phyloP scores from a whole-genome alignment of 352 stramenopile species.

The Globisporangium okanoganense region DNA sequence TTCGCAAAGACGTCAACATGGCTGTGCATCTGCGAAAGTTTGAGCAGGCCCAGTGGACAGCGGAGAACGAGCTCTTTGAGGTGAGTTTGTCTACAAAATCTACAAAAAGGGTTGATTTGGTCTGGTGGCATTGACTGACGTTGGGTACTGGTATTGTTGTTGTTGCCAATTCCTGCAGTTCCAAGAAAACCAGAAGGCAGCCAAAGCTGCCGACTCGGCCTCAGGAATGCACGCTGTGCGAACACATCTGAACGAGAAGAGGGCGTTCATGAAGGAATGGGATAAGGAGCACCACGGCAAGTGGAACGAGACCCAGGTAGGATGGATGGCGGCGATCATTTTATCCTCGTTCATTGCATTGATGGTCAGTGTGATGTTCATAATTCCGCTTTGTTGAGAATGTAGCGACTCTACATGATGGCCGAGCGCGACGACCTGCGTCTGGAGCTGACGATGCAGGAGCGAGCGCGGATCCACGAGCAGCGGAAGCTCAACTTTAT shows the following conservation, averaged over 20 bases:
- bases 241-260: conserved; percentile 56
- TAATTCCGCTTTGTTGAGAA: background rate
- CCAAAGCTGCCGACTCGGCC: conserved; percentile 18
- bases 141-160: no score
- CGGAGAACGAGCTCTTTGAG: conserved; percentile 39
- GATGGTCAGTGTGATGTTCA: background rate
- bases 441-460: conserved; percentile 56
- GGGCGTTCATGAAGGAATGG: conserved; percentile 57
- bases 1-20: conserved; percentile 70
- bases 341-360: background rate
- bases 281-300: conserved; percentile 46
- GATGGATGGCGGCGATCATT: background rate
- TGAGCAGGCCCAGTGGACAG: conserved; percentile 47
- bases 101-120: background rate
- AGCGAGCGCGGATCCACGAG: conserved; percentile 30
- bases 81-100: conserved; percentile 18
- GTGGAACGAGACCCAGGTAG: conserved; percentile 58
- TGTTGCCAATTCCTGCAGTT: conserved; percentile 18
- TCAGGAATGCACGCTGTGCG: conserved; percentile 27
- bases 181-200: conserved; percentile 23
- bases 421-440: conserved; percentile 49
- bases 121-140: background rate
- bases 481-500: conserved; percentile 23
- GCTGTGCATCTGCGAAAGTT: conserved; percentile 61
- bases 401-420: conserved; percentile 28